Conservation (phyloP, 1,139 yeast species). For the Suhomyces taliae region DNA sequence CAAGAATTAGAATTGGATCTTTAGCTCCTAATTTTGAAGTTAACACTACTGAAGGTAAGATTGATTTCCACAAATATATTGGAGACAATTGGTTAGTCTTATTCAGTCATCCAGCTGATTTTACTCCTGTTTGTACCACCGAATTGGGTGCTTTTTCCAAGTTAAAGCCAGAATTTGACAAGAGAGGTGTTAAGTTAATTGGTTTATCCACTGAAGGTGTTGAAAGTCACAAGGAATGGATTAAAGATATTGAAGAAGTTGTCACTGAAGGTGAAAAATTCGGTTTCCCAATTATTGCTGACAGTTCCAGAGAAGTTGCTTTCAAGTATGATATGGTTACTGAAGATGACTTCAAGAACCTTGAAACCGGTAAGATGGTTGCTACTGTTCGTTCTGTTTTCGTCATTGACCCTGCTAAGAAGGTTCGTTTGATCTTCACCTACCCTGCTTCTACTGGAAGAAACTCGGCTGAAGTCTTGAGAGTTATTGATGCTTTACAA, state of each 20-base stretch:
- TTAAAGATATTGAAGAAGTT: constrained; percentile 78
- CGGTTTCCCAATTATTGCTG: constrained; percentile 79
- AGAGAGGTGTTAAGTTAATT: constrained; percentile 73
- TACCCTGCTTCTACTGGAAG: constrained; percentile 89
- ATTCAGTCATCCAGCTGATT: constrained; percentile 86
- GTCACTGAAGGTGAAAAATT: constrained; percentile 56
- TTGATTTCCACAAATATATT: constrained; percentile 73
- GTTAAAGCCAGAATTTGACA: constrained; percentile 76
- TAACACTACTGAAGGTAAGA: constrained; percentile 71
- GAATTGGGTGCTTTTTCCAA: constrained; percentile 87
- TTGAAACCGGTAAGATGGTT: constrained; percentile 14
- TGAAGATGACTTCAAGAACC: constrained; percentile 19
- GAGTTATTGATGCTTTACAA: constrained; percentile 80
- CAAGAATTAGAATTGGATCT: constrained; percentile 67
- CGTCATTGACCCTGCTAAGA: constrained; percentile 78
- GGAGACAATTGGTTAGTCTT: constrained; percentile 77
- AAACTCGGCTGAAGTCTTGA: constrained; percentile 82
- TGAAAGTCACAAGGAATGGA: constrained; percentile 75
- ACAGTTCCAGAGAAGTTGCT: constrained; percentile 69
- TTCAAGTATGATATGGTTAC: constrained; percentile 69
- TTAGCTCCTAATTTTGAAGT: constrained; percentile 80
- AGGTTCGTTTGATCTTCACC: constrained; percentile 66
- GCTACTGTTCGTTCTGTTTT: constrained; percentile 79
- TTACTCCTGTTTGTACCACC: constrained; percentile 88
- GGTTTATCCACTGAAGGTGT: constrained; percentile 77